Conservation (phyloP, 805 yeast species). For the Yarrowia yakushimensis region DNA sequence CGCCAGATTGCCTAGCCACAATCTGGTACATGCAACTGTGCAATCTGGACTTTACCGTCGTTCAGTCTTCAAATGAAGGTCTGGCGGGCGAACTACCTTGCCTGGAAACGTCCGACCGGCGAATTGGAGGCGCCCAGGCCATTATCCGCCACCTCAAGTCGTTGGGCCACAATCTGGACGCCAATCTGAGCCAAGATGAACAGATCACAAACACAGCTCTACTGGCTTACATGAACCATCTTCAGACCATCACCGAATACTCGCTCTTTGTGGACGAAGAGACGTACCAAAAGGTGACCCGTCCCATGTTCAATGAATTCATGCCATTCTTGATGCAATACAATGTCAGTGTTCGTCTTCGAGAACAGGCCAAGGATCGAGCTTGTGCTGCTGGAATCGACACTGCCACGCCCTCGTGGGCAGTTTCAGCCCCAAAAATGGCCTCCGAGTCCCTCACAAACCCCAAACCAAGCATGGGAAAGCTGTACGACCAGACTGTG, state of each 20-base stretch:
- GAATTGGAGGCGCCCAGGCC: conserved; percentile 27
- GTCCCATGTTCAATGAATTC: conserved; percentile 32
- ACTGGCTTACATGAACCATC: conserved; percentile 24
- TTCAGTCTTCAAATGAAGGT: conserved; percentile 30
- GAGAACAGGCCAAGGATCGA: conserved; percentile 42
- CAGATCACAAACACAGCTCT: conserved; percentile 20
- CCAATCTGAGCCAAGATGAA: not conserved
- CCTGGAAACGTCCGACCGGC: conserved; percentile 24
- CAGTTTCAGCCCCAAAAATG: conserved; percentile 42
- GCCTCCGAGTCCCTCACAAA: conserved; percentile 35
- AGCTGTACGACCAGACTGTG: conserved; percentile 1
- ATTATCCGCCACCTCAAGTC: conserved; percentile 29
- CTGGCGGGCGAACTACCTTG: conserved; percentile 30
- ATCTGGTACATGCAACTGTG: conserved; percentile 29
- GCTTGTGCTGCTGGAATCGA: conserved; percentile 15
- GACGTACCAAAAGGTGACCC: conserved; percentile 33
- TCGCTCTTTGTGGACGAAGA: conserved; percentile 31
- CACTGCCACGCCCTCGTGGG: conserved; percentile 10
- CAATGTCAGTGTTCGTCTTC: conserved; percentile 43
- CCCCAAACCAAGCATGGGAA: conserved; percentile 9
- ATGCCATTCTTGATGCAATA: conserved; percentile 28
- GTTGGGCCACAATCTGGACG: conserved; percentile 1
- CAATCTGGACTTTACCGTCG: conserved; percentile 24
- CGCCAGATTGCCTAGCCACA: conserved; percentile 34
- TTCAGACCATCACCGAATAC: conserved; percentile 25